Percentiles rank a stretch among this genome's conserved stretches.
These are phyloP conservation scores for Amanita exitialis DNA, from an alignment of 768 basidiomycete genomes.

Conservation along the genomic window DNA sequence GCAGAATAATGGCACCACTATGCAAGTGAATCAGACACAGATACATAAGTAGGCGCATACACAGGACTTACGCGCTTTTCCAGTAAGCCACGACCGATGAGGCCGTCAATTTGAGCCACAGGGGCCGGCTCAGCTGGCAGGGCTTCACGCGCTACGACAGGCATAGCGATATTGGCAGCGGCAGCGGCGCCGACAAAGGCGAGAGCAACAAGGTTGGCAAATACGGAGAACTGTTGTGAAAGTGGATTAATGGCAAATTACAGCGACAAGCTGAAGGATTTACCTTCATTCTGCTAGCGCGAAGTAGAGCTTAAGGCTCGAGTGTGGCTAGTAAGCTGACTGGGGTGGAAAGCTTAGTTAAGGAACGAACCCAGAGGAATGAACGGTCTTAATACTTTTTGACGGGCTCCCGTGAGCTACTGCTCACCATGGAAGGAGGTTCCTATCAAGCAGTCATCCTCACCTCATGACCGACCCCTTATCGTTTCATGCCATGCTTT, in stretches of 20 bases:
- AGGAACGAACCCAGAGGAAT: too few relatives aligned
- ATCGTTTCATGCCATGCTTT: too few relatives aligned
- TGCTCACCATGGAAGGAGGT: too few relatives aligned
- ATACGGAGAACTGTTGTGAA: constrained; percentile 7
- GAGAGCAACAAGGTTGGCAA: constrained; percentile 7
- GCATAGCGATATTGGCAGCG: constrained; percentile 4
- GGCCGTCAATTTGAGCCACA: neutral
- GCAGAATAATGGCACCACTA: neutral
- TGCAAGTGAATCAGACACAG: neutral
- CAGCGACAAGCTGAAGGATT: too few relatives aligned
- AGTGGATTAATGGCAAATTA: too few relatives aligned
- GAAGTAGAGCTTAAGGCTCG: neutral
- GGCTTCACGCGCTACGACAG: constrained; percentile 8
- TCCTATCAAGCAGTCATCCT: too few relatives aligned
- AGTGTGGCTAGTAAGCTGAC: too few relatives aligned
- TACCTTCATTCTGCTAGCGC: neutral
- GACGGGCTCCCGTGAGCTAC: too few relatives aligned
- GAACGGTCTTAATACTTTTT: too few relatives aligned
- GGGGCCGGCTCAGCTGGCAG: constrained; percentile 9
- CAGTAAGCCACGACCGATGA: neutral
- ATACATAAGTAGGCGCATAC: neutral
- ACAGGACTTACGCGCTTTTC: neutral
- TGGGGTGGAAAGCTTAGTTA: too few relatives aligned
- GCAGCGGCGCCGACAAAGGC: constrained; percentile 9
- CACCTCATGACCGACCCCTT: too few relatives aligned